Base-by-base conservation (phyloP, 257 asterid species). In the Orobanche coerulescens region DNA sequence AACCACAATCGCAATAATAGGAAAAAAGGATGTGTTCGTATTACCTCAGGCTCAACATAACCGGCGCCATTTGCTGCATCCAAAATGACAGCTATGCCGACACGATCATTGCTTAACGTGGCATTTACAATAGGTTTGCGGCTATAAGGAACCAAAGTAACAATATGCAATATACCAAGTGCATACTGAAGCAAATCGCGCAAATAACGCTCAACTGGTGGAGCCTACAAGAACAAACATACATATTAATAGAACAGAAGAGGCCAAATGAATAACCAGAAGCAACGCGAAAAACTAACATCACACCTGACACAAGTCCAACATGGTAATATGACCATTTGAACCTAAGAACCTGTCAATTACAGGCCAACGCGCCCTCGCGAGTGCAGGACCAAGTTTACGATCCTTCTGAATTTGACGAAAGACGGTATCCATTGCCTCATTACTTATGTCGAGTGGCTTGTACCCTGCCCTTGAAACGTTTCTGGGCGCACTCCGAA, bases 51-150 rank as follows among this genome's bases (percentile, higher is more conserved):
- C 66, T 93, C 99, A 54, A 85, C 91, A 76, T 81, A 80, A 69
- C 95, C 95, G 66, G 92, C 89, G n/a, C 95, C 95, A 59, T 82
- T 93, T 56, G 95, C 95, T 39, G 96, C 96, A 70, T 89, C 99
- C 85, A 93, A 69, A 72, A 93, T 89, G 64, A 93, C 94, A 30
- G 99, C 92, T 73, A 93, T 85, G 62, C 97, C 99, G 8, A 89
- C 90, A 33, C 99, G 90, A 56, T 84, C 95, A 75, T 83, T 89
- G 89, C 99, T 89, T 64, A 93, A 59, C 13, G 97, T 81, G 56
- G 96, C 92, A 80, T 67, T 86, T 7, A 89, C 78, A 20, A 89
- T 81, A 73, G 75, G 95, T 78, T 82, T 89, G 57, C 96, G 96
- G 87, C 95, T 80, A 66, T 79, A 81, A 6, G 94, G 96, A 58